Evolutionary conservation across 2,329 filamentous ascomycete genomes (phyloP).

Genomic region (Colletotrichum euphorbiae): DNA sequence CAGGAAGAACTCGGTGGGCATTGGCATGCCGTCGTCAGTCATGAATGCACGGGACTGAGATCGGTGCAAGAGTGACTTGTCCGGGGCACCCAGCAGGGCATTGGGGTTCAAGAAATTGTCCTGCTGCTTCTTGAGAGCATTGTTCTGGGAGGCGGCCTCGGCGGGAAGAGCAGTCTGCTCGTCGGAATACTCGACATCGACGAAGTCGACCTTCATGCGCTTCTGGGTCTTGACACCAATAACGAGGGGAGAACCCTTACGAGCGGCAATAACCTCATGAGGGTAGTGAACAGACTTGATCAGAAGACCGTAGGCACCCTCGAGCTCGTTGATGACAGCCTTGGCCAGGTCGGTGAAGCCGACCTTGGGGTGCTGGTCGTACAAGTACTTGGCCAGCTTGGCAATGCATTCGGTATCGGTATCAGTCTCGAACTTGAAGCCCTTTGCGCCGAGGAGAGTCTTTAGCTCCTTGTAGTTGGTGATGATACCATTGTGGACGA

Average conservation of each 20-base stretch:
- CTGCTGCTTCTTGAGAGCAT: constrained; percentile 90
- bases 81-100: constrained; percentile 84
- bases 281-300: constrained; percentile 99
- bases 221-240: constrained; percentile 96
- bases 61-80: constrained; percentile 98
- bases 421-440: constrained; percentile 98
- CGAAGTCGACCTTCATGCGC: constrained; percentile 99
- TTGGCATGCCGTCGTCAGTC: constrained; percentile 96
- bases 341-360: constrained; percentile 97
- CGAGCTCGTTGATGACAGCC: constrained; percentile 97
- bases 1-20: constrained; percentile 99
- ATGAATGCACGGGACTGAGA: constrained; percentile 99
- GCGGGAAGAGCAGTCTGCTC: constrained; percentile 86
- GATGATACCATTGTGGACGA: constrained; percentile 99
- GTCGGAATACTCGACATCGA: constrained; percentile 97
- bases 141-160: constrained; percentile 95
- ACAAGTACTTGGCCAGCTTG: constrained; percentile 98
- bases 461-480: constrained; percentile 99
- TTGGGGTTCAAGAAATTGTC: constrained; percentile 74
- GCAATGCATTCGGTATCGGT: constrained; percentile 99
- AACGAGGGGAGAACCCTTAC: constrained; percentile 97
- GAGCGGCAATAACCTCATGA: constrained; percentile 96
- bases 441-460: constrained; percentile 91
- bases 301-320: constrained; percentile 96
- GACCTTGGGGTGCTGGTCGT: constrained; percentile 92